These are phyloP conservation scores for Candida bentonensis DNA, from an alignment of 805 yeast species.

Conservation along the genomic window DNA sequence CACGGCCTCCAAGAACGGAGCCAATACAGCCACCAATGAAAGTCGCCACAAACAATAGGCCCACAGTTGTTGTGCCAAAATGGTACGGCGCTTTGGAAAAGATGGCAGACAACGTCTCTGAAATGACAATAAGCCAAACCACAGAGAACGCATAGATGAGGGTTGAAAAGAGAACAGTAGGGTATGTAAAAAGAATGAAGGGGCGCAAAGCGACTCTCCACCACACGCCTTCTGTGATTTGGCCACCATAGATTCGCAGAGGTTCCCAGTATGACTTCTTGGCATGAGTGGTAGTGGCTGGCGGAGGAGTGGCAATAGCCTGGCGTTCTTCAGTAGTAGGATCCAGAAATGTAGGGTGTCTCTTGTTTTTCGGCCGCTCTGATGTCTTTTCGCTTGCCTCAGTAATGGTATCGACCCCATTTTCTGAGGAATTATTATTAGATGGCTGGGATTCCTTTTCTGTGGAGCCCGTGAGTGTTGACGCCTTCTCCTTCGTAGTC, in stretches of 20 bases:
- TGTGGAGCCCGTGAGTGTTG: background rate
- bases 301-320: background rate
- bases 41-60: slow-evolving; percentile 40
- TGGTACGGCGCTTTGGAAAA: slow-evolving; percentile 33
- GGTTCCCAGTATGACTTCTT: background rate
- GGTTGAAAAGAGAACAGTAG: slow-evolving; percentile 37
- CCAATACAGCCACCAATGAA: slow-evolving; percentile 47
- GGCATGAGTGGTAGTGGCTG: background rate
- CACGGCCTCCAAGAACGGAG: slow-evolving; percentile 36
- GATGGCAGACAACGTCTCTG: slow-evolving; percentile 40
- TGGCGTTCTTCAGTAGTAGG: background rate
- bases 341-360: background rate
- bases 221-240: slow-evolving; percentile 36
- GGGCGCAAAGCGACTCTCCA: slow-evolving; percentile 45
- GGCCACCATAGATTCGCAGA: slow-evolving; percentile 33
- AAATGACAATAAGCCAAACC: slow-evolving; percentile 49
- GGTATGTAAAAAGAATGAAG: slow-evolving; percentile 33
- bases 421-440: background rate
- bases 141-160: slow-evolving; percentile 42
- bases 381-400: background rate
- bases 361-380: background rate
- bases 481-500: background rate
- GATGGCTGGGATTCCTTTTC: background rate
- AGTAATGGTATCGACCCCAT: background rate
- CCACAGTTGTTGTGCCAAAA: slow-evolving; percentile 33